A percentile compares a stretch with the other conserved stretches of the same genome.
Evolutionary conservation across 2,329 filamentous ascomycete species (phyloP).

Genomic region (Aspergillus proliferans): DNA sequence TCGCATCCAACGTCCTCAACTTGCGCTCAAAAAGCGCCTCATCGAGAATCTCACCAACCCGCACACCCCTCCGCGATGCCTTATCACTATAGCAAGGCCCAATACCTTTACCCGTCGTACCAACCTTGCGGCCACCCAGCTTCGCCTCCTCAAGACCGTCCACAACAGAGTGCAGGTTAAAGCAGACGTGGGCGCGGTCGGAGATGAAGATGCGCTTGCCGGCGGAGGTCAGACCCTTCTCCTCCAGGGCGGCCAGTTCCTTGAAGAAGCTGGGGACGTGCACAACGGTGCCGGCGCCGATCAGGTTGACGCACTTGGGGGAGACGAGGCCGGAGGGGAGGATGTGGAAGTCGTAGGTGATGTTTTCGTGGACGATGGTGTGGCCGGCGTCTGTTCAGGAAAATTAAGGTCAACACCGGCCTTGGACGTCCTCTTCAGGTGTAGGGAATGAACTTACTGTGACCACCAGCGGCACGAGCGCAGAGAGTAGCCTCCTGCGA

Average conservation of each 20-base stretch:
- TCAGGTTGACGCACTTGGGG: slow-evolving; percentile 41
- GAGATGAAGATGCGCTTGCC: slow-evolving; percentile 41
- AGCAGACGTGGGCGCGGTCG: slow-evolving; percentile 42
- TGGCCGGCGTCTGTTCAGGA: slow-evolving; percentile 36
- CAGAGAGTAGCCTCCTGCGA: slow-evolving; percentile 40
- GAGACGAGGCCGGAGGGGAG: slow-evolving; percentile 42
- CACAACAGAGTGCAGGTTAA: slow-evolving; percentile 40
- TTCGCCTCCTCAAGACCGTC: slow-evolving; percentile 42
- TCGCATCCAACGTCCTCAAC: slow-evolving; percentile 45
- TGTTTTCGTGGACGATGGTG: slow-evolving; percentile 42
- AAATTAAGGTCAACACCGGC: neutral
- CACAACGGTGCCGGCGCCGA: slow-evolving; percentile 43
- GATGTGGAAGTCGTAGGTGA: slow-evolving; percentile 46
- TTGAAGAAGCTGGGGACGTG: slow-evolving; percentile 46
- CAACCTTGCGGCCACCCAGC: slow-evolving; percentile 41
- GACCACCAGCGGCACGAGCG: slow-evolving; percentile 41
- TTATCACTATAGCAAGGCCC: slow-evolving; percentile 59
- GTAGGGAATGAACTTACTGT: slow-evolving; percentile 32
- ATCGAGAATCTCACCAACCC: slow-evolving; percentile 53
- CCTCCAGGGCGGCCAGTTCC: slow-evolving; percentile 38
- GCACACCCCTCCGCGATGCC: slow-evolving; percentile 54
- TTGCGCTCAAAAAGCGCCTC: slow-evolving; percentile 51
- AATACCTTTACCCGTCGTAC: slow-evolving; percentile 46
- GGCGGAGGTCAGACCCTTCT: slow-evolving; percentile 38
- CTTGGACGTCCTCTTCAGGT: neutral